phyloP scores from a whole-genome alignment of 169 alveolate genomes.

The Cryptosporidium parvum region DNA sequence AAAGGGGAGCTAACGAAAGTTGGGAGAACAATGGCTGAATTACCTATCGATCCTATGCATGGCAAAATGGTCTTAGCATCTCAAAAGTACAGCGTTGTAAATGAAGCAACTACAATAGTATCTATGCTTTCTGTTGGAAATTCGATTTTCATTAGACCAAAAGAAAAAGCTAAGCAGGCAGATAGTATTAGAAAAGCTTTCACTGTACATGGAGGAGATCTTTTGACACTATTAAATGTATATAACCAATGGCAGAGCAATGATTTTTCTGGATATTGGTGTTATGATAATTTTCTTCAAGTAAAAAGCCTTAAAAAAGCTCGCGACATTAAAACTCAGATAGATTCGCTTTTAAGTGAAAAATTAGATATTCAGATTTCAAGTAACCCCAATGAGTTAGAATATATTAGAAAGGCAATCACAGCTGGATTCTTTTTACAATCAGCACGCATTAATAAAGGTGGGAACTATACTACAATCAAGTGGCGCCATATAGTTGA shows the following conservation, averaged over 20 bases:
- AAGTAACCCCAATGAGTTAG: slow-evolving; percentile 83
- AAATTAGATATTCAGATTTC: slow-evolving; percentile 83
- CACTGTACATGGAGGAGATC: slow-evolving; percentile 97
- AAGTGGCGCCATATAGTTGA: slow-evolving; percentile 94
- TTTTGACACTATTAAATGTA: slow-evolving; percentile 94
- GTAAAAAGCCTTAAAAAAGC: slow-evolving; percentile 95
- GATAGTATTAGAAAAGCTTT: slow-evolving; percentile 96
- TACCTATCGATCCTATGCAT: slow-evolving; percentile 98
- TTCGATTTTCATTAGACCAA: slow-evolving; percentile 96
- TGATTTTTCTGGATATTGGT: slow-evolving; percentile 93
- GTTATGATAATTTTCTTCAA: slow-evolving; percentile 97
- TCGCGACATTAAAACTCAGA: slow-evolving; percentile 97
- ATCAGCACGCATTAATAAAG: slow-evolving; percentile 91
- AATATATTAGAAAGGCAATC: slow-evolving; percentile 91
- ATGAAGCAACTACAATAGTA: slow-evolving; percentile 94
- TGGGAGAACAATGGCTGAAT: slow-evolving; percentile 99
- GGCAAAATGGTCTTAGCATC: slow-evolving; percentile 82
- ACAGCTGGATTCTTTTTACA: slow-evolving; percentile 94
- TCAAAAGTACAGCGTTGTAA: slow-evolving; percentile 95
- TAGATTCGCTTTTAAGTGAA: slow-evolving; percentile 86
- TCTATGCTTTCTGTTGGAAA: slow-evolving; percentile 98
- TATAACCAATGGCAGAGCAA: slow-evolving; percentile 97
- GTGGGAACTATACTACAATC: slow-evolving; percentile 93
- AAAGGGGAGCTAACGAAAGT: slow-evolving; percentile 95
- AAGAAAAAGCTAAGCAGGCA: slow-evolving; percentile 97